Percentiles rank a stretch among this genome's conserved stretches.
Conservation (phyloP, 257 asterid species). For the Perilla frutescens region DNA sequence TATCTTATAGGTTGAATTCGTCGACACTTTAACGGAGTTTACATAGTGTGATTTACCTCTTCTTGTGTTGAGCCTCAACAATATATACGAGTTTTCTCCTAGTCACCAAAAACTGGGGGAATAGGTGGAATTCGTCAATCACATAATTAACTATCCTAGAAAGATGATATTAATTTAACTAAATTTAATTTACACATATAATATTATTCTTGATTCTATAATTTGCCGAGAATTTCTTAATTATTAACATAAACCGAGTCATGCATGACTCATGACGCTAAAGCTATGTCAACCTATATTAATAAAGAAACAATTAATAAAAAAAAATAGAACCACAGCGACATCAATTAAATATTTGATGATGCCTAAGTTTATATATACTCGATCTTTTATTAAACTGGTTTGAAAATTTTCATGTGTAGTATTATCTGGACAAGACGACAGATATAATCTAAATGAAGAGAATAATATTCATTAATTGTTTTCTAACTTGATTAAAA, state of each 20-base stretch:
- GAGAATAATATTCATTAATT: neutral
- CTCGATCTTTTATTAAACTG: too few relatives aligned
- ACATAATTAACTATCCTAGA: too few relatives aligned
- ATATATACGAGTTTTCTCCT: neutral
- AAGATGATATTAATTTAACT: slow-evolving; percentile 5
- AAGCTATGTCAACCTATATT: slow-evolving; percentile 27
- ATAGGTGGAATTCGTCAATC: neutral
- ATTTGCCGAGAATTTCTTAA: slow-evolving; percentile 9
- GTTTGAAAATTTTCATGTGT: neutral
- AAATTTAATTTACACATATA: neutral
- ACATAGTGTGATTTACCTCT: too few relatives aligned
- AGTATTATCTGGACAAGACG: slow-evolving; percentile 17
- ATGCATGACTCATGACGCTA: neutral
- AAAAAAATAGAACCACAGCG: neutral
- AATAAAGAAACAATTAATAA: slow-evolving; percentile 6
- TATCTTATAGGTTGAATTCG: too few relatives aligned
- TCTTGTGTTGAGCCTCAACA: too few relatives aligned
- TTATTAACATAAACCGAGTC: slow-evolving; percentile 21
- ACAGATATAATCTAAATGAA: neutral
- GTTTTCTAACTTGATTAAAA: neutral
- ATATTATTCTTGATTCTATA: neutral
- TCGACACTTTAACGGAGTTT: too few relatives aligned
- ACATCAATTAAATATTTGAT: slow-evolving; percentile 1
- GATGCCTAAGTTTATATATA: neutral
- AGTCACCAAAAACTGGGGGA: neutral